These are phyloP conservation scores for Fusarium camptoceras DNA, from an alignment of 2,329 filamentous ascomycete species.

Conservation along the genomic window DNA sequence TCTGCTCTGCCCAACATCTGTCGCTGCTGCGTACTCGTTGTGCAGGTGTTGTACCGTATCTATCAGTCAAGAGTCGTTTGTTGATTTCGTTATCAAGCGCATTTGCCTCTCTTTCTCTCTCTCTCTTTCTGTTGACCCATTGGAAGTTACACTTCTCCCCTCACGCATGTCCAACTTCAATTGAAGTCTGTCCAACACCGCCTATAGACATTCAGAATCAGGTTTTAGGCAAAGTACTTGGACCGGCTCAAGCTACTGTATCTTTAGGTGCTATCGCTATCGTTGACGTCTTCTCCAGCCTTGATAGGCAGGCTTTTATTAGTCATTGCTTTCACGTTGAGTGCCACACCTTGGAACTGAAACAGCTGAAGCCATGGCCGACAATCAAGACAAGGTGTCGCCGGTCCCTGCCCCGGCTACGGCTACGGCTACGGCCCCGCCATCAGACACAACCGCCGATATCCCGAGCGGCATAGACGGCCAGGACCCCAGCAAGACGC, in stretches of 20 bases:
- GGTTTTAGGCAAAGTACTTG: not conserved
- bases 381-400: constrained; percentile 34
- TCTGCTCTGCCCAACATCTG: constrained; percentile 25
- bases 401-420: constrained; percentile 20
- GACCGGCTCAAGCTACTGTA: not conserved
- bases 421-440: constrained; percentile 30
- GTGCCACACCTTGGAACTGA: constrained; percentile 2
- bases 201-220: not conserved
- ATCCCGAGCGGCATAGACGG: constrained; percentile 23
- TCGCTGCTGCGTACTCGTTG: constrained; percentile 21
- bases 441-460: constrained; percentile 29
- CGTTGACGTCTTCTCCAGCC: not conserved
- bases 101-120: constrained; percentile 7
- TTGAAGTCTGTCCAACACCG: constrained; percentile 6
- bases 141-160: constrained; percentile 1
- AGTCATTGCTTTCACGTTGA: not conserved
- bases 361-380: constrained; percentile 31
- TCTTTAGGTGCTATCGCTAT: not conserved
- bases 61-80: constrained; percentile 8
- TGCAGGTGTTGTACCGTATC: constrained; percentile 3
- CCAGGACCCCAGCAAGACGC: constrained; percentile 28
- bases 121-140: constrained; percentile 7
- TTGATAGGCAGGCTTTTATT: not conserved
- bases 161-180: constrained; percentile 12
- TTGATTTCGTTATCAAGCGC: not conserved